Base-by-base conservation (phyloP, 1,139 yeast genomes). In the Suhomyces maxii region DNA sequence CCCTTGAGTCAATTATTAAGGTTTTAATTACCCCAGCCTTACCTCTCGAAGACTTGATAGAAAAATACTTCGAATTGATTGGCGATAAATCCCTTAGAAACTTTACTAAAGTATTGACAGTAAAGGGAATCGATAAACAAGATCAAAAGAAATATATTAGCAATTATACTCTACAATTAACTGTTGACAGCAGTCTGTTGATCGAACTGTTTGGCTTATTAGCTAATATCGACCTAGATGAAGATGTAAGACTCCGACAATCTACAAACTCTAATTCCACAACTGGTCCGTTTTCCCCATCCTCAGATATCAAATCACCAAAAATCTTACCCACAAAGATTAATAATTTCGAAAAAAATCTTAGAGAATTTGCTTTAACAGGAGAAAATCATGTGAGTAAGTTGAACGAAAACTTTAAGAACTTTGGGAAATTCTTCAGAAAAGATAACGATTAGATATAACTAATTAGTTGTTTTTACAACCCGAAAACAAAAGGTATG, bases 51-150 rank as follows among this genome's bases (percentile, higher is more conserved):
- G 82, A 80, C 13, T 75, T 87, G 32, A 82, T 87, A 3, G 81
- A 80, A 46, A 81, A 76, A 56, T 89, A 89, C 63, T 81, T 88
- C 60, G 76, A 76, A 50, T 69, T 85, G 18, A 76, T 89, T 50
- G 86, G 86, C 3, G 96, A 89, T 63, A 74, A 73, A 44, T 82
- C 84, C 14, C 64, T 78, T 26, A 65, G 68, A 12, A 89, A 89
- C 58, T 88, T 88, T 59, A 62, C 67, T 49, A 88, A 86, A 59
- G 69, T 89, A 6, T 69, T 89, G 46, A 79, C 75, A 32, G 71
- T 88, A 50, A 88, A 87, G 63, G 84, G 86, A 7, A 69, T 83
- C 18, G 68, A 70, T n/a, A 67, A 68, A 44, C 59, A 64, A 31
- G 77, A 74, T 44, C 82, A 79, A 41, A 60, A 65, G 36, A 76